These are phyloP conservation scores for Triadica sebifera DNA, from an alignment of 345 rosid species.

Conservation along the genomic window DNA sequence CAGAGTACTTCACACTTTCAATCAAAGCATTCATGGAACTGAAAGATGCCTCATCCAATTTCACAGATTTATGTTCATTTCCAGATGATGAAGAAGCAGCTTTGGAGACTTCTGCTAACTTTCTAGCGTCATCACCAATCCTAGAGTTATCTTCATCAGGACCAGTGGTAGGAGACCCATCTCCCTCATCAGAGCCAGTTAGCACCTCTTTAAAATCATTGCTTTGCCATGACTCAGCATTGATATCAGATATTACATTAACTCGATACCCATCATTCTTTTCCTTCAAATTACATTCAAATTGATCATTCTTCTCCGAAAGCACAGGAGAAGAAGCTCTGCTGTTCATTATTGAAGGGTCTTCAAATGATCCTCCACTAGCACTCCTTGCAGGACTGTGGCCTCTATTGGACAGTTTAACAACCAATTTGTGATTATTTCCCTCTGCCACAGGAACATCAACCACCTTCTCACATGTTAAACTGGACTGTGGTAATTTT, in stretches of 20 bases:
- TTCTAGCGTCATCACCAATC: conserved; percentile 41
- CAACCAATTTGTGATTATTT: conserved; percentile 61
- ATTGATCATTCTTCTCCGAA: conserved; percentile 53
- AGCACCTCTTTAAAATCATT: conserved; percentile 56
- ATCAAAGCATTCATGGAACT: conserved; percentile 79
- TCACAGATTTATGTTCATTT: conserved; percentile 44
- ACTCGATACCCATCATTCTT: conserved; percentile 42
- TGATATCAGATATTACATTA: conserved; percentile 40
- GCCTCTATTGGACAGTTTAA: conserved; percentile 69
- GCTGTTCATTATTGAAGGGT: conserved; percentile 48
- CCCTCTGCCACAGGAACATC: conserved; percentile 56
- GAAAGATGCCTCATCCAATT: conserved; percentile 54
- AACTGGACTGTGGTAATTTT: conserved; percentile 47
- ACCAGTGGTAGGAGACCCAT: conserved; percentile 48
- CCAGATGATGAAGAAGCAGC: conserved; percentile 39
- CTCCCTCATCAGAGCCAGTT: conserved; percentile 48
- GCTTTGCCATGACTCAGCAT: conserved; percentile 59
- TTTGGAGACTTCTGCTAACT: conserved; percentile 43
- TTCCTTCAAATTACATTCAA: conserved; percentile 17
- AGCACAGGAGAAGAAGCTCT: conserved; percentile 57
- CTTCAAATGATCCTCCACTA: conserved; percentile 72
- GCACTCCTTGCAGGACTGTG: conserved; percentile 68
- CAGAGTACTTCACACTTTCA: conserved; percentile 76
- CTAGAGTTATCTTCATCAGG: conserved; percentile 44
- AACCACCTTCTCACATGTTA: conserved; percentile 47